These are phyloP conservation scores for Metschnikowia dekortorum DNA, from an alignment of 805 yeast species.

Conservation along the genomic window DNA sequence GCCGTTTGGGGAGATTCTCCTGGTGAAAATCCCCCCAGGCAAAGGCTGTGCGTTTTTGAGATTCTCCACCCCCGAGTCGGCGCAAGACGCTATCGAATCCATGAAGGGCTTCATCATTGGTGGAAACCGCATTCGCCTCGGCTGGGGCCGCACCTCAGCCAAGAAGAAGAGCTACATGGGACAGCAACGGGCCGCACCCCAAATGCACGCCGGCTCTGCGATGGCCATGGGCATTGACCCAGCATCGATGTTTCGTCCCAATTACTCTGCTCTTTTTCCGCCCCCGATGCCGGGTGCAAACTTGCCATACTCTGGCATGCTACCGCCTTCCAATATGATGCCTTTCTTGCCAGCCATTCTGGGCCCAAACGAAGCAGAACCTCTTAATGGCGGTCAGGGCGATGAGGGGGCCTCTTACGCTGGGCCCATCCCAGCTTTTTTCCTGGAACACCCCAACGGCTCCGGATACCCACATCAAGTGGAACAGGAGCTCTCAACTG, in stretches of 20 bases:
- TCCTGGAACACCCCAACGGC: not conserved
- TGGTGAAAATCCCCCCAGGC: conserved; percentile 73
- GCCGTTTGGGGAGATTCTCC: conserved; percentile 68
- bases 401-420: not conserved
- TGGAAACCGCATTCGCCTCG: conserved; percentile 72
- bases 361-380: not conserved
- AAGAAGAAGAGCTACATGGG: conserved; percentile 15
- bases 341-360: not conserved
- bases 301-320: not conserved
- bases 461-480: not conserved
- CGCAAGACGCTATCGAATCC: conserved; percentile 77
- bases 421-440: not conserved
- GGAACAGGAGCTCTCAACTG: not conserved
- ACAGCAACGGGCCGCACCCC: conserved; percentile 29
- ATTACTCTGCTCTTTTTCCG: not conserved
- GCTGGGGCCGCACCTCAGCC: conserved; percentile 70
- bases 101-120: conserved; percentile 92
- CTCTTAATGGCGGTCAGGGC: not conserved
- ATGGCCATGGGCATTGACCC: conserved; percentile 38
- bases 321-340: not conserved
- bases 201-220: conserved; percentile 36
- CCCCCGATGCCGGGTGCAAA: not conserved
- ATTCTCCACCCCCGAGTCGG: conserved; percentile 69
- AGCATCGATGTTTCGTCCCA: conserved; percentile 23
- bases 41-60: conserved; percentile 89